These are phyloP conservation scores for Kuraishia molischiana DNA, from an alignment of 805 yeast genomes.

Conservation along the genomic window DNA sequence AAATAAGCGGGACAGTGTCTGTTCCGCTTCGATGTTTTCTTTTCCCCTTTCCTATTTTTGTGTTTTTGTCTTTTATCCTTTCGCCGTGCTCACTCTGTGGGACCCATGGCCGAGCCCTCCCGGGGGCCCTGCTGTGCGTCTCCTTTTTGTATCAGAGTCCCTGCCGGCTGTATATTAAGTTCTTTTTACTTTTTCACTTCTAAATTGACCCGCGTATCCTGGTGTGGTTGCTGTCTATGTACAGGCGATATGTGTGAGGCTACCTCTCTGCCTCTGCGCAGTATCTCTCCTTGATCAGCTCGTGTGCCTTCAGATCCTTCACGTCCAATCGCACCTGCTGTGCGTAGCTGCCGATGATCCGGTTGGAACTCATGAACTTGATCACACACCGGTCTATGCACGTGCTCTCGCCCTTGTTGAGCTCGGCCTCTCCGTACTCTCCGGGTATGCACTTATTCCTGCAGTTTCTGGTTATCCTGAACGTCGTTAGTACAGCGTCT, in stretches of 20 bases:
- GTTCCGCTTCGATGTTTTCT: background rate
- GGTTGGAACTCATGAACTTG: slow-evolving; percentile 71
- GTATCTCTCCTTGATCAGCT: slow-evolving; percentile 14
- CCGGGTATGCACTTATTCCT: slow-evolving; percentile 70
- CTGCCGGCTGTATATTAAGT: background rate
- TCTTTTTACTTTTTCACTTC: background rate
- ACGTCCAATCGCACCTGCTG: slow-evolving; percentile 35
- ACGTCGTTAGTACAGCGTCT: slow-evolving; percentile 7
- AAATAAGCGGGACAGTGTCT: too few species aligned
- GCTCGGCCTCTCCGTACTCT: slow-evolving; percentile 78
- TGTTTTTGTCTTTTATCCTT: too few species aligned
- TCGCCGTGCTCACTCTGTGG: too few species aligned
- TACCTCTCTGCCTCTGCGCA: slow-evolving; percentile 3
- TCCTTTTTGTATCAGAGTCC: too few species aligned
- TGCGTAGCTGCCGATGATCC: slow-evolving; percentile 45
- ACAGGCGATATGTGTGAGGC: background rate
- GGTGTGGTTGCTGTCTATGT: background rate
- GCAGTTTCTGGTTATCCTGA: slow-evolving; percentile 51
- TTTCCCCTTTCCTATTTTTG: background rate
- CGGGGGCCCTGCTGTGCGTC: too few species aligned
- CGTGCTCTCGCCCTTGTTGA: slow-evolving; percentile 73
- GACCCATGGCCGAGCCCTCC: too few species aligned
- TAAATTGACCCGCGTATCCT: background rate
- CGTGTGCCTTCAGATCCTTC: slow-evolving; percentile 21
- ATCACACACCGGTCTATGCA: slow-evolving; percentile 84